Base-by-base conservation (phyloP, 305 asterid species). In the Striga hermonthica region DNA sequence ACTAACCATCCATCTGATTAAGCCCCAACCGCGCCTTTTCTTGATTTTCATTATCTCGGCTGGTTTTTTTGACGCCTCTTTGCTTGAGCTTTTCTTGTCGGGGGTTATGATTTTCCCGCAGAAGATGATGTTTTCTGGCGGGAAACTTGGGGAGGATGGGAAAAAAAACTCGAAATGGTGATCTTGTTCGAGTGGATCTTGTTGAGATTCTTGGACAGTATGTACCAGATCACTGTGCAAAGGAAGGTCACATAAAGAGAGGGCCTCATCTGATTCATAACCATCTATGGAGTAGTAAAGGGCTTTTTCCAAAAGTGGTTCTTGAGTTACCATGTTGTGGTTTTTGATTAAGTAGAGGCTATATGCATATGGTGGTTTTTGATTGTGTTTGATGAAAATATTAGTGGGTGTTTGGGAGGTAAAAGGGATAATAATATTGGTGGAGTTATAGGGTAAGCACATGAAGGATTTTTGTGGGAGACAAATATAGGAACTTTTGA, bases 201-300 rank as follows among this genome's bases (percentile, higher is more conserved):
- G 73, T 49, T 60, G 81, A 85, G 83, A 71, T 3, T 68, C 76
- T 2, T 66, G 72, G 16, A 68, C 62, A 59, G 54, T 59, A 9
- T 28, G 64, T 56, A 22, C 2, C 2, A 15, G 64, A 60, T 65
- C 74, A 37, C 79, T 65, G 12, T 80, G 69, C 67, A 79, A 44
- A 22, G 87, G 81, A 36, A 84, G 84, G 70, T 83, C 95, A 63
- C 88, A 75, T 4, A 89, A 68, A 55, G 96, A 86, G 52, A 89
- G 88, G 12, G 87, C 76, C 14, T 88, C 96, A 6, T 79, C 88
- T 12, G 74, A 78, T 48, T 77, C 80, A 22, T 22, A 22, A 22
- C 31, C 31, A 68, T 75, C 75, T 9, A 11, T 6, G 48, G 80
- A 22, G 36, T 39, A 28, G 67, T 63, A 69, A n/a, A 64, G 53